A percentile compares a stretch with the other conserved stretches of the same genome.
phyloP scores from a whole-genome alignment of 192 early-diverging fungal species.

The Rhizophlyctis rosea region DNA sequence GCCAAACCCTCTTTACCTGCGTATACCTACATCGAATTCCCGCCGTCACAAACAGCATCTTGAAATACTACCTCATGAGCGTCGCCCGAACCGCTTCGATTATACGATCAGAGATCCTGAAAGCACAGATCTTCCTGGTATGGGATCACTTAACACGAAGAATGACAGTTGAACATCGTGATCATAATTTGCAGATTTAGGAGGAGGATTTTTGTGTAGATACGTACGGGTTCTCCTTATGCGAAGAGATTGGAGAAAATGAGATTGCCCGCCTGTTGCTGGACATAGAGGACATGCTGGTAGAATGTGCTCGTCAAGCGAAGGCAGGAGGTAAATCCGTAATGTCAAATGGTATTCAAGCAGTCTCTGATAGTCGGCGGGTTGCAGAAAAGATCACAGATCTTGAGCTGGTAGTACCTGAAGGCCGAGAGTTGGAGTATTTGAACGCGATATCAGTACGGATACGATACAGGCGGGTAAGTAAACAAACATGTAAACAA shows the following conservation, averaged over 20 bases:
- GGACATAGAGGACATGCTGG: constrained; percentile 9
- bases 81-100: constrained; percentile 8
- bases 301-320: not conserved
- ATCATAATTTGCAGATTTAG: too few species aligned
- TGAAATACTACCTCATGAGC: constrained; percentile 13
- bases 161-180: too few species aligned
- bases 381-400: not conserved
- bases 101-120: constrained; percentile 6
- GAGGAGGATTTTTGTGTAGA: constrained; percentile 29
- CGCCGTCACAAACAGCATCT: not conserved
- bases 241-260: constrained; percentile 14
- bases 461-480: constrained; percentile 1
- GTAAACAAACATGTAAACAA: too few species aligned
- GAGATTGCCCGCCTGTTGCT: constrained; percentile 4
- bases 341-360: too few species aligned
- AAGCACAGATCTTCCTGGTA: constrained; percentile 10
- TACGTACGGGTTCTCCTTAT: constrained; percentile 14
- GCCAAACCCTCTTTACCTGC: constrained; percentile 30
- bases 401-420: not conserved
- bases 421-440: constrained; percentile 2
- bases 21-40: constrained; percentile 18
- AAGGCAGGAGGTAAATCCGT: not conserved
- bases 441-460: constrained; percentile 12
- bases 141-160: too few species aligned
- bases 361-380: too few species aligned